Conservation (phyloP, 2,329 filamentous ascomycete species). For the Penicillium crustosum region DNA sequence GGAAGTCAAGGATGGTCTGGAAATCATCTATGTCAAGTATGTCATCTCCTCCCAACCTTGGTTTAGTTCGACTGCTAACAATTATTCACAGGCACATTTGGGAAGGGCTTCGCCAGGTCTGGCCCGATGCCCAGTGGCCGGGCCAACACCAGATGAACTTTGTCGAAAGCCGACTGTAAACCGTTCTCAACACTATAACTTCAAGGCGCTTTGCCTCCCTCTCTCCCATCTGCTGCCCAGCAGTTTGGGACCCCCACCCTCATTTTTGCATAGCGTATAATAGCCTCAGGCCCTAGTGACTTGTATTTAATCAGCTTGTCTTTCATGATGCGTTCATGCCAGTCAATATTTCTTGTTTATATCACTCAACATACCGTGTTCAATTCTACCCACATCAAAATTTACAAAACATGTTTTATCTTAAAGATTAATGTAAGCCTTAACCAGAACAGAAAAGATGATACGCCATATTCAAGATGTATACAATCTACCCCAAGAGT, state of each 20-base stretch:
- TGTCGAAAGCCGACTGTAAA: slow-evolving; percentile 76
- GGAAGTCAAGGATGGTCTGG: slow-evolving; percentile 81
- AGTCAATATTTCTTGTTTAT: slow-evolving; percentile 8
- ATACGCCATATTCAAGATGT: slow-evolving; percentile 11
- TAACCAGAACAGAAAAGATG: slow-evolving; percentile 9
- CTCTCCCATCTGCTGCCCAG: slow-evolving; percentile 1
- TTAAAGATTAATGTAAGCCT: slow-evolving; percentile 1
- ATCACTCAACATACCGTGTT: slow-evolving; percentile 7
- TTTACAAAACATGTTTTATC: background rate
- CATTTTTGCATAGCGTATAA: slow-evolving; percentile 21
- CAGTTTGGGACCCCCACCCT: slow-evolving; percentile 11
- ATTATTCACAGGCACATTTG: slow-evolving; percentile 70
- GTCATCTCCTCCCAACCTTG: slow-evolving; percentile 28
- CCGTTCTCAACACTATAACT: background rate
- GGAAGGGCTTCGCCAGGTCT: slow-evolving; percentile 87
- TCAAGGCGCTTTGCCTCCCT: background rate
- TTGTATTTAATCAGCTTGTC: slow-evolving; percentile 13
- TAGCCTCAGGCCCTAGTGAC: slow-evolving; percentile 5
- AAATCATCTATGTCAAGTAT: slow-evolving; percentile 87
- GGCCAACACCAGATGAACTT: slow-evolving; percentile 67
- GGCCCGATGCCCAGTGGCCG: slow-evolving; percentile 87
- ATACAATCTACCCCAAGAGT: slow-evolving; percentile 15
- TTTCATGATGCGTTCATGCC: slow-evolving; percentile 8
- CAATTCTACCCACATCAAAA: background rate
- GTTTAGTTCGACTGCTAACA: slow-evolving; percentile 16